Base-by-base conservation (phyloP, 176 grass and related monocot genomes). In the Aegilops tauschii region DNA sequence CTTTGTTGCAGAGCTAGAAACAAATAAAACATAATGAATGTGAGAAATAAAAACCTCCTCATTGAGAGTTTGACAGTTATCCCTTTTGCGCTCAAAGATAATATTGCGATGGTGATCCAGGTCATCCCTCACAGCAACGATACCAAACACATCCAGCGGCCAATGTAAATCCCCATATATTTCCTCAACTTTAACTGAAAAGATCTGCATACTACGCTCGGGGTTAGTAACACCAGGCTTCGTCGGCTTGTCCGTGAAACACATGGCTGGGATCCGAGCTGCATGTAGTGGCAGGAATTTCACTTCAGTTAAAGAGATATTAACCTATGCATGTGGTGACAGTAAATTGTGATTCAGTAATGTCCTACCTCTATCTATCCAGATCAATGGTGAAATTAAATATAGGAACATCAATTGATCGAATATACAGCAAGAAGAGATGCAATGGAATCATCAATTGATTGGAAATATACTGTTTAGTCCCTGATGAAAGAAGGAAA, bases 151-250 rank as follows among this genome's bases (percentile, higher is more conserved):
- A 77, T 77, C 28, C 9, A 77, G 9, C 4, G 49, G 75, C 47
- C 75, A 77, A 17, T 16, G 49, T 21, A 56, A 20, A 77, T 32
- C 75, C 27, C 9, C 28, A 5, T 30, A 2, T 34, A 77, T 17
- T 58, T 58, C 49, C 50, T 29, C 9, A 4, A 77, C 75, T 77
- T 77, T 77, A 9, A 58, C 75, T 77, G 75, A 77, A 77, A 77
- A 77, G 18, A 77, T 58, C 49, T 77, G 75, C 50, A 77, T 20
- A 21, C 14, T 58, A 77, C 23, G 9, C 0, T 27, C 6, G 2
- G 49, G 28, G 11, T 18, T 54, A 27, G 12, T 34, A 3, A 13
- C 23, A 44, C 70, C 5, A 73, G 70, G 39, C n/a, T 11, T 12
- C 49, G 44, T 21, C 75, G 44, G 47, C 14, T 56, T 4, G 12